Evolutionary conservation across 2,329 filamentous ascomycete genomes (phyloP), one percentile per base, ranked within the genome.

Genomic region (Colletotrichum higginsianum): DNA sequence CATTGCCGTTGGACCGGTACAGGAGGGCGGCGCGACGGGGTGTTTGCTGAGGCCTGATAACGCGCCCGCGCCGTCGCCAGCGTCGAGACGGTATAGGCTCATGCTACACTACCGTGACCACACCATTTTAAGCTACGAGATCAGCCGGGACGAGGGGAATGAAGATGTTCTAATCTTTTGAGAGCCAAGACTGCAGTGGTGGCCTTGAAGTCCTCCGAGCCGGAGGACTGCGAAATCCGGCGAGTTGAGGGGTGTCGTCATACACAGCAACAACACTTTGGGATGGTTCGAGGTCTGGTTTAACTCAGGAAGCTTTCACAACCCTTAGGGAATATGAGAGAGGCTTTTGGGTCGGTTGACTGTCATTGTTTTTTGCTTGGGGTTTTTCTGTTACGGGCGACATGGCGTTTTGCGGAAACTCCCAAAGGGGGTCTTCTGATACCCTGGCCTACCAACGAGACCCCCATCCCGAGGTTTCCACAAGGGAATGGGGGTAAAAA

Each of bases 81-180:
- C 77, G 42, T 79, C 83, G 71, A 84, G 84, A 74, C 85, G 88
- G 68, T 95, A 91, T 86, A 84, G 92, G 70, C 75, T 96, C 68
- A 87, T 96, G 78, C 81, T 95, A 80, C 90, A 93, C 78, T 95
- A 92, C 78, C 86, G 87, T 69, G 90, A 94, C 79, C 90, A 93
- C 76, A 88, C 88, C 2, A 87, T 95, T 38, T 77, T 94, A 74
- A 91, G 88, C 70, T 95, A 94, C 81, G 91, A 94, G 79, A 80
- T 94, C 65, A 84, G 81, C 55, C 82, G 87, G 35, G 80, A 84
- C 55, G 79, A 79, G 68, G 75, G 79, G 49, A 40, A 77, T 74
- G 18, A 75, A 78, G 61, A 75, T 71, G 18, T 71, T 13, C 68
- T 71, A 13, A 58, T 71, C 23, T 71, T 71, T 35, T 71, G 63